phyloP scores from a whole-genome alignment of 768 basidiomycete genomes.

The Gloeopeniophorella convolvens region DNA sequence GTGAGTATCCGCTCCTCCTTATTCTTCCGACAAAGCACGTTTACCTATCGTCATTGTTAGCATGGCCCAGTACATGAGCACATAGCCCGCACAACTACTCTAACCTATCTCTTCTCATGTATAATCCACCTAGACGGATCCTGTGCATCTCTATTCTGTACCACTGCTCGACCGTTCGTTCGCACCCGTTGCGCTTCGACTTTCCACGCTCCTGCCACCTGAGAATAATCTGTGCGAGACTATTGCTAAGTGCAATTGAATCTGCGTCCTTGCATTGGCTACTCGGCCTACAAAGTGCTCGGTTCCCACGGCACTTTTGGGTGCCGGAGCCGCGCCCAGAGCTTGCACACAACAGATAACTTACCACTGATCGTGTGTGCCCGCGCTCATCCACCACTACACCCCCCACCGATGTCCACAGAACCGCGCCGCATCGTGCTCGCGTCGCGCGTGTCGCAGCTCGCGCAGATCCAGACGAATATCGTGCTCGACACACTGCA shows the following conservation, averaged over 20 bases:
- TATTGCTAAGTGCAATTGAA: no score
- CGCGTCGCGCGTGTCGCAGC: constrained; percentile 81
- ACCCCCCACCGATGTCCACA: not conserved
- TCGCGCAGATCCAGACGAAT: constrained; percentile 88
- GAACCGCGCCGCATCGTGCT: constrained; percentile 52
- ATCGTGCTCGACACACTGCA: constrained; percentile 63
- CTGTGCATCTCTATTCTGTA: constrained; percentile 4
- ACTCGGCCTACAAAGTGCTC: not conserved
- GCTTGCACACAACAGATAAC: no score
- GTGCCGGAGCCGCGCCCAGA: no score
- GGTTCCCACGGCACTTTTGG: not conserved
- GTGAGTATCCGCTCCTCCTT: constrained; percentile 33
- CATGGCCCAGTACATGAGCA: constrained; percentile 81
- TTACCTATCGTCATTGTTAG: constrained; percentile 31
- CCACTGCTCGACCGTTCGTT: not conserved
- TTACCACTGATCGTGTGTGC: constrained; percentile 16
- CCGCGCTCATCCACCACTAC: not conserved
- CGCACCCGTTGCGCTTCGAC: not conserved
- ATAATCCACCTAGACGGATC: constrained; percentile 4
- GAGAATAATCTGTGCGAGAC: not conserved
- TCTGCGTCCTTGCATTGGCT: no score
- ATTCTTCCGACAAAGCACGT: not conserved
- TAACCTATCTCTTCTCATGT: not conserved
- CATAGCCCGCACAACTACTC: constrained; percentile 31
- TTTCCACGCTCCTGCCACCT: not conserved